Conservation (phyloP, 306 rosid genomes). For the Senna siamea region DNA sequence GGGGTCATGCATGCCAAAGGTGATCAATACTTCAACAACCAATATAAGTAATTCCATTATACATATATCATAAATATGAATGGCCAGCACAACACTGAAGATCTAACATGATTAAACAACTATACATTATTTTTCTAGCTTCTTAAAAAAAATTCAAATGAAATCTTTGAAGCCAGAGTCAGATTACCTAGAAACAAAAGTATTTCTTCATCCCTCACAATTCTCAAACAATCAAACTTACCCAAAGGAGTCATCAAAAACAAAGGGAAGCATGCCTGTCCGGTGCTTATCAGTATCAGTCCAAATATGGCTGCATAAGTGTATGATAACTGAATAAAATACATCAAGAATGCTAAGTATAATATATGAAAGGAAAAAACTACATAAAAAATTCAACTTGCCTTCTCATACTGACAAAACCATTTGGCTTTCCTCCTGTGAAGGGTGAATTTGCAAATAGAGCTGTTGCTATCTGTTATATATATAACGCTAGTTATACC, state of each 20-base stretch:
- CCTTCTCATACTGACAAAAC: slow-evolving; percentile 95
- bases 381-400: slow-evolving; percentile 31
- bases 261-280: slow-evolving; percentile 95
- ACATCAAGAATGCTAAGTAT: slow-evolving; percentile 24
- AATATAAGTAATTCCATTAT: slow-evolving; percentile 14
- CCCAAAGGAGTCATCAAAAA: slow-evolving; percentile 91
- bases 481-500: slow-evolving; percentile 41
- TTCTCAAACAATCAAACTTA: slow-evolving; percentile 43
- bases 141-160: neutral
- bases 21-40: too few relatives aligned
- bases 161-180: slow-evolving; percentile 12
- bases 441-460: slow-evolving; percentile 96
- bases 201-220: slow-evolving; percentile 4
- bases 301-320: slow-evolving; percentile 79
- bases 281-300: slow-evolving; percentile 91
- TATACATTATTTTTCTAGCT: too few relatives aligned
- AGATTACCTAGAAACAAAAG: slow-evolving; percentile 32
- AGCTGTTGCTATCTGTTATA: slow-evolving; percentile 92
- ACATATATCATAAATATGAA: neutral
- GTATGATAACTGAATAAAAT: slow-evolving; percentile 34
- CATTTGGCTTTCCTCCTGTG: slow-evolving; percentile 89
- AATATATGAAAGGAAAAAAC: slow-evolving; percentile 19
- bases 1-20: too few relatives aligned
- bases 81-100: too few relatives aligned
- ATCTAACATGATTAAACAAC: too few relatives aligned